phyloP scores from a whole-genome alignment of 768 basidiomycete species.

The Podaxis rugospora region DNA sequence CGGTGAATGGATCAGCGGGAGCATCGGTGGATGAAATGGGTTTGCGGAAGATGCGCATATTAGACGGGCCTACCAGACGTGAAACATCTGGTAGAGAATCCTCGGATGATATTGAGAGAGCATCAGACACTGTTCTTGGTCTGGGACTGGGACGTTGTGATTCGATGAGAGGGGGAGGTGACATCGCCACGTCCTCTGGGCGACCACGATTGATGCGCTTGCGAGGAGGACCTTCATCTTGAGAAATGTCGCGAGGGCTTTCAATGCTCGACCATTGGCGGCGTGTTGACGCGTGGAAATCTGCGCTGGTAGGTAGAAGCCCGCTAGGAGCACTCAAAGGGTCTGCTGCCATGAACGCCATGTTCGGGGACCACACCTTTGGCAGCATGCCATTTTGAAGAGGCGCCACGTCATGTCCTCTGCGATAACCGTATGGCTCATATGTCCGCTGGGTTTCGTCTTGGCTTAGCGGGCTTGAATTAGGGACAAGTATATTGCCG shows the following conservation, averaged over 20 bases:
- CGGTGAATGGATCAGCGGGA: constrained; percentile 26
- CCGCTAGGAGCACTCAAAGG: constrained; percentile 57
- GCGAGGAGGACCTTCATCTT: constrained; percentile 64
- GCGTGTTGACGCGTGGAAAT: constrained; percentile 51
- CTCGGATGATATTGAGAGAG: constrained; percentile 59
- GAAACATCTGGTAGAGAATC: constrained; percentile 56
- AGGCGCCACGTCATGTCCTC: constrained; percentile 37
- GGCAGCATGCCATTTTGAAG: constrained; percentile 33
- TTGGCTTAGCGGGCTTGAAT: constrained; percentile 58
- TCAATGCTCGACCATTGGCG: constrained; percentile 36
- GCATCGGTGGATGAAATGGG: constrained; percentile 26
- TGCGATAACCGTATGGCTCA: constrained; percentile 33
- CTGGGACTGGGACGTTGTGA: constrained; percentile 6
- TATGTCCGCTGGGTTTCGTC: constrained; percentile 35
- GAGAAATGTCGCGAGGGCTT: constrained; percentile 32
- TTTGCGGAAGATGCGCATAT: constrained; percentile 53
- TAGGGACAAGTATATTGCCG: constrained; percentile 68
- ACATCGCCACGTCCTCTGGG: constrained; percentile 34
- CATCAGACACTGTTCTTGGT: constrained; percentile 5
- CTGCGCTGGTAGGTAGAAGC: constrained; percentile 39
- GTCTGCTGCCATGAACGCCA: constrained; percentile 35
- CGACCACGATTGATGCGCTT: constrained; percentile 63
- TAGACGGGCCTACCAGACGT: constrained; percentile 39
- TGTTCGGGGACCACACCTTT: constrained; percentile 32
- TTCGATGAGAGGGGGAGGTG: constrained; percentile 37